Evolutionary conservation across 495 filamentous ascomycete species (phyloP).

Genomic region (Parmelia sp.): DNA sequence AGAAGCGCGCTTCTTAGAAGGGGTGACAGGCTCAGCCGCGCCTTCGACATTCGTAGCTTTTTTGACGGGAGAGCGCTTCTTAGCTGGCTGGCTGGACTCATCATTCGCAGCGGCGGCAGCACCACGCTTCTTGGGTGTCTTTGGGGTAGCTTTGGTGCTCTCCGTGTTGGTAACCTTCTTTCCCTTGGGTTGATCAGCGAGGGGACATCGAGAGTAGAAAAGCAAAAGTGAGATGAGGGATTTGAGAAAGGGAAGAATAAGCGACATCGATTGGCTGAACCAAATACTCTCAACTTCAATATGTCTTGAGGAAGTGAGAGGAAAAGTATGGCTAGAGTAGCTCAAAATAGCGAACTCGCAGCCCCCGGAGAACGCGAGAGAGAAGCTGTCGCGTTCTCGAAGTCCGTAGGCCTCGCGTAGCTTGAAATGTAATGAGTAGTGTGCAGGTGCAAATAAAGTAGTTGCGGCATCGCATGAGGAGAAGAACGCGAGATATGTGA

Average conservation of each 20-base stretch:
- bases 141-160: not conserved
- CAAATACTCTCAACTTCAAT: not conserved
- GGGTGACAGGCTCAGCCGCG: not conserved
- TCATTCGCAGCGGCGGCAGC: not conserved
- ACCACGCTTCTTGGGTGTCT: conserved; percentile 19
- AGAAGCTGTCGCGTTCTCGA: not conserved
- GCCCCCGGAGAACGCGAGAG: not conserved
- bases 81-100: conserved; percentile 2
- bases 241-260: not conserved
- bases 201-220: not conserved
- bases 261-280: not conserved
- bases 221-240: not conserved
- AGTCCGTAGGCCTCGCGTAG: not conserved
- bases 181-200: not conserved
- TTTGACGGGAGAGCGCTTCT: conserved; percentile 13
- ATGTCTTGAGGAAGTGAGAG: not conserved
- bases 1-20: conserved; percentile 1
- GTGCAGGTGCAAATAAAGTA: not conserved
- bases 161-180: not conserved
- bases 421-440: not conserved
- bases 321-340: not conserved
- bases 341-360: not conserved
- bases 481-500: not conserved
- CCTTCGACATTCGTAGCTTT: conserved; percentile 1
- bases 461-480: not conserved